Evolutionary conservation across 2,329 filamentous ascomycete genomes (phyloP), one percentile per base, ranked within the genome.

Genomic region (Apiospora saccharicola): DNA sequence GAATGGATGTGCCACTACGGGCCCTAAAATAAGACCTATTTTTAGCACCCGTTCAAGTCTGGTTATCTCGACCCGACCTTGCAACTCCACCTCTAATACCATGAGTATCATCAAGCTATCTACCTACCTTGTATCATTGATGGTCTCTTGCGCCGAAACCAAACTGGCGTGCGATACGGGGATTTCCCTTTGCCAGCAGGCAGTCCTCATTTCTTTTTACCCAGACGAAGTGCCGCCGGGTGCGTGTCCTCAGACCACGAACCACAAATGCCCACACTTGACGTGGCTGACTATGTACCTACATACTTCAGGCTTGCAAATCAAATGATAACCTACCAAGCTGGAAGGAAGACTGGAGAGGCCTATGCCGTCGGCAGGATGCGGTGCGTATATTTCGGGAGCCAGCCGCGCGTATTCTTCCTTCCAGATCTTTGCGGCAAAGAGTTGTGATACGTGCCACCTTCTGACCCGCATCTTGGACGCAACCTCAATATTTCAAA

Each of bases 21-120:
- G 57, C 57, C 57, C 57, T 64, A 64, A 64, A 64, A n/a, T 41
- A 22, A 64, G 34, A 12, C 57, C 57, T 64, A 64, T 64, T 41
- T 64, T 64, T 64, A 64, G 57, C 57, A 37, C 34, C 57, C 57
- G 57, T n/a, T 41, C 57, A 64, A 41, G 30, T 37, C 19, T 34
- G 24, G 16, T 26, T 30, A 37, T 61, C 53, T 37, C 53, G 37
- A 61, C 30, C 53, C 53, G 53, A 13, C 57, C 30, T 41, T n/a
- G 34, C 8, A 19, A 64, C 57, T 64, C 57, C 57, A 64, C 57
- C 57, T 64, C 57, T 12, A 41, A 41, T 64, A 3, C 57, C 34
- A 37, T 34, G 34, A 64, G 19, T 64, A 64, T 34, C 30, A n/a
- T 41, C 37, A 37, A 37, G 22, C 19, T n/a, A n/a, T 49, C 8